Conservation (phyloP, 129 eudicot genomes). For the Saussurea involucrata region DNA sequence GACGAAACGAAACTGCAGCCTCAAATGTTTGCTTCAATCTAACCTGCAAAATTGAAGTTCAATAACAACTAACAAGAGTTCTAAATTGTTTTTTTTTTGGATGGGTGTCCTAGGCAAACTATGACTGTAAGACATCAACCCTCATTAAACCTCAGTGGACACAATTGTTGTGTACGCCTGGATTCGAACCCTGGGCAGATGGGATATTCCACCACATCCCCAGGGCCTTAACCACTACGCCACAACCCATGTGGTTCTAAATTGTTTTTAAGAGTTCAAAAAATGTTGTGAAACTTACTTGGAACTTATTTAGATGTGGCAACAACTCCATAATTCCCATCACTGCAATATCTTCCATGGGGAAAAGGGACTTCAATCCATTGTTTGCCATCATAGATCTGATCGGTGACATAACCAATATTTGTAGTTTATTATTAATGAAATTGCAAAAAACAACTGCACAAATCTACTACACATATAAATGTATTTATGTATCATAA, state of each 20-base stretch:
- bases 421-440: not conserved
- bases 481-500: not conserved
- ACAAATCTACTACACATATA: not conserved
- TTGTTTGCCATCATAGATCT: slow-evolving; percentile 75
- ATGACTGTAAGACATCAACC: too few species aligned
- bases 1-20: slow-evolving; percentile 63
- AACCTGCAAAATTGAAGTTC: slow-evolving; percentile 42
- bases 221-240: too few species aligned
- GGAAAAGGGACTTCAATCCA: slow-evolving; percentile 69
- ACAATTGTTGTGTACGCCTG: too few species aligned
- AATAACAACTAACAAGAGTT: not conserved
- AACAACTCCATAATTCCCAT: slow-evolving; percentile 97
- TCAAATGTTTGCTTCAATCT: slow-evolving; percentile 66
- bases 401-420: not conserved
- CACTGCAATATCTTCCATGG: slow-evolving; percentile 92
- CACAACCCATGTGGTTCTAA: too few species aligned
- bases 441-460: not conserved
- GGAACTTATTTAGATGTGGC: slow-evolving; percentile 67
- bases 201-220: too few species aligned
- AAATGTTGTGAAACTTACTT: slow-evolving; percentile 34
- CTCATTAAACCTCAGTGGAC: too few species aligned
- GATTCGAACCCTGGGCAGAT: too few species aligned
- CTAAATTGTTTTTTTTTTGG: slow-evolving; percentile 5
- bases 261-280: too few species aligned
- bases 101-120: too few species aligned